Evolutionary conservation across 2,329 filamentous ascomycete genomes (phyloP), one percentile per base, ranked within the genome.

Genomic region (Colletotrichum shisoi): DNA sequence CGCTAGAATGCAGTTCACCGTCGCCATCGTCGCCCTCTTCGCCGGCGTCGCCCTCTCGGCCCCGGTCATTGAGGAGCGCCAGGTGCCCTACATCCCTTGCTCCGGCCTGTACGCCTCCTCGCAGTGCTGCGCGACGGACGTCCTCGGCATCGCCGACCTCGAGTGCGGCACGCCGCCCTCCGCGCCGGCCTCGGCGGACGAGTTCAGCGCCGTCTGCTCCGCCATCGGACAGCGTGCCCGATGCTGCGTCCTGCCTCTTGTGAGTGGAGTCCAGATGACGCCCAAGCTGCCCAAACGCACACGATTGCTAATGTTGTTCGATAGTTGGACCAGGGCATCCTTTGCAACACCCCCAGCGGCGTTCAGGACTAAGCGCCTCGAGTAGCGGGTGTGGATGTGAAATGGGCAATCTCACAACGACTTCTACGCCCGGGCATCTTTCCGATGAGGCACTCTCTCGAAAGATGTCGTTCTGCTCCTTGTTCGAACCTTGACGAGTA

Each of bases 41-140:
- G 69, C 69, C 60, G 73, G 75, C 51, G 70, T 74, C 53, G 70
- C 71, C 44, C 70, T 76, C 39, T 73, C 76, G 9, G 73, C 75
- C 5, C 70, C 72, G 52, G 60, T 73, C 19, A 59, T 73, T n/a
- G 74, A 76, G 44, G 75, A 77, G 66, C 78, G 79, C 54, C 77
- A 78, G 72, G 70, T 73, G 39, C 62, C 70, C 6, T 83, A 82
- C 62, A 57, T 72, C 9, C 75, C 82, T 48, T 84, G 83, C 72
- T 75, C 75, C 37, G 77, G 77, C 19, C 76, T 83, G 21, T 82
- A 82, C 71, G 74, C 73, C 70, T 79, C 71, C 39, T 72, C 83
- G 3, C 81, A 84, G 70, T 90, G 87, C 81, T 90, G 87, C 74
- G 84, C 86, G 15, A 87, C 86, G 27, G 84, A 89, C 70, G 81